These are phyloP conservation scores for Clitocybe nebularis DNA, from an alignment of 1,284 basidiomycete species.

Conservation along the genomic window DNA sequence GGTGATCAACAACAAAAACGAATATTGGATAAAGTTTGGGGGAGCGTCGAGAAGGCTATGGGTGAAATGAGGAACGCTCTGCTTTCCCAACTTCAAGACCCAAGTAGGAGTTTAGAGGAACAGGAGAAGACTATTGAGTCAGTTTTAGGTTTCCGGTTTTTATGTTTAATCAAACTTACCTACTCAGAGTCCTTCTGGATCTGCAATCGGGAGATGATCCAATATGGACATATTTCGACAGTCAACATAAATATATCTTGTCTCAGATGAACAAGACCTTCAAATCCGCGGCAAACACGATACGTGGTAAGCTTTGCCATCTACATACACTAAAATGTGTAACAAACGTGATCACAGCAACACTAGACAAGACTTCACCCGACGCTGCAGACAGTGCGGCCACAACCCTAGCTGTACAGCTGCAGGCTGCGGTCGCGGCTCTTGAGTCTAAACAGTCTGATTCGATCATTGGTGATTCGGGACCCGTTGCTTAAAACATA, in stretches of 20 bases:
- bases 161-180: conserved; percentile 2
- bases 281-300: conserved; percentile 45
- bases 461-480: conserved; percentile 52
- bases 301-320: conserved; percentile 47
- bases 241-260: conserved; percentile 85
- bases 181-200: conserved; percentile 75
- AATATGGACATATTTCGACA: conserved; percentile 92
- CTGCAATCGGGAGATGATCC: conserved; percentile 82
- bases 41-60: conserved; percentile 93
- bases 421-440: conserved; percentile 53
- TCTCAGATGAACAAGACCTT: conserved; percentile 74
- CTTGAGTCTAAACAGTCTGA: conserved; percentile 67
- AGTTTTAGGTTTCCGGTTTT: conserved; percentile 30
- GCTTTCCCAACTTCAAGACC: conserved; percentile 77
- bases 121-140: conserved; percentile 97
- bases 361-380: conserved; percentile 36
- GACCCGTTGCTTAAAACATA: not conserved
- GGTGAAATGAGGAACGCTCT: conserved; percentile 83
- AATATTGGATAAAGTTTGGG: conserved; percentile 96
- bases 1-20: conserved; percentile 82
- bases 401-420: conserved; percentile 44
- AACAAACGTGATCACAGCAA: conserved; percentile 27
- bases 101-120: conserved; percentile 80
- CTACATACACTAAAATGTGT: conserved; percentile 9
- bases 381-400: conserved; percentile 34